phyloP scores from a whole-genome alignment of 2,329 filamentous ascomycete genomes.

The Aspergillus sp. region DNA sequence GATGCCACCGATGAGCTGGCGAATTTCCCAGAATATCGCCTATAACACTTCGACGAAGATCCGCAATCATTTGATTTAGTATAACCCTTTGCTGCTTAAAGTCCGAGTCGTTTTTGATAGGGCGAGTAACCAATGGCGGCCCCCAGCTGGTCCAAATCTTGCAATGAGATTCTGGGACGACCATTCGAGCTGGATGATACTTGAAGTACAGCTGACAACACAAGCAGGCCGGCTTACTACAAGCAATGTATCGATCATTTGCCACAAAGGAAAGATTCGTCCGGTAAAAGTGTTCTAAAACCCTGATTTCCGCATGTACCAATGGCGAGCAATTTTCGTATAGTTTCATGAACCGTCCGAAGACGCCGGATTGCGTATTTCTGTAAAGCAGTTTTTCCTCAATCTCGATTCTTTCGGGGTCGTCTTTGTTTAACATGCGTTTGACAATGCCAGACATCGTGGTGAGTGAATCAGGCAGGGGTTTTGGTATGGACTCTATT shows the following conservation, averaged over 20 bases:
- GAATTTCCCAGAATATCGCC: constrained; percentile 22
- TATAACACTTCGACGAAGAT: constrained; percentile 23
- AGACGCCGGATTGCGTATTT: constrained; percentile 29
- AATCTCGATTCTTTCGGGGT: constrained; percentile 10
- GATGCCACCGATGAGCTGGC: constrained; percentile 19
- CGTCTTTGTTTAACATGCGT: constrained; percentile 24
- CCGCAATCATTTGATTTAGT: constrained; percentile 26
- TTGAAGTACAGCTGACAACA: constrained; percentile 43
- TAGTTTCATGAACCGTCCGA: constrained; percentile 18
- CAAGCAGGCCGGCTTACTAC: constrained; percentile 54
- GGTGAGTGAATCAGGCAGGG: constrained; percentile 18
- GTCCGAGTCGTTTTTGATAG: constrained; percentile 10
- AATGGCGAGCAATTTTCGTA: constrained; percentile 10
- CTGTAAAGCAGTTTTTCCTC: constrained; percentile 26
- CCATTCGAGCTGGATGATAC: constrained; percentile 27
- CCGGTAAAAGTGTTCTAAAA: constrained; percentile 49
- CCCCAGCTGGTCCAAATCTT: constrained; percentile 32
- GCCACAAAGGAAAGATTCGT: constrained; percentile 34
- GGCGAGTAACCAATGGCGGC: constrained; percentile 20
- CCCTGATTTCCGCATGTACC: constrained; percentile 49
- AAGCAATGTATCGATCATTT: constrained; percentile 49
- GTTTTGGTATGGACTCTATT: constrained; percentile 13
- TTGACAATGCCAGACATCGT: constrained; percentile 23
- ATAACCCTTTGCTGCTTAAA: constrained; percentile 17
- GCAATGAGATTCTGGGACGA: constrained; percentile 24